Conservation (phyloP, 345 rosid species). For the Microcos paniculata region DNA sequence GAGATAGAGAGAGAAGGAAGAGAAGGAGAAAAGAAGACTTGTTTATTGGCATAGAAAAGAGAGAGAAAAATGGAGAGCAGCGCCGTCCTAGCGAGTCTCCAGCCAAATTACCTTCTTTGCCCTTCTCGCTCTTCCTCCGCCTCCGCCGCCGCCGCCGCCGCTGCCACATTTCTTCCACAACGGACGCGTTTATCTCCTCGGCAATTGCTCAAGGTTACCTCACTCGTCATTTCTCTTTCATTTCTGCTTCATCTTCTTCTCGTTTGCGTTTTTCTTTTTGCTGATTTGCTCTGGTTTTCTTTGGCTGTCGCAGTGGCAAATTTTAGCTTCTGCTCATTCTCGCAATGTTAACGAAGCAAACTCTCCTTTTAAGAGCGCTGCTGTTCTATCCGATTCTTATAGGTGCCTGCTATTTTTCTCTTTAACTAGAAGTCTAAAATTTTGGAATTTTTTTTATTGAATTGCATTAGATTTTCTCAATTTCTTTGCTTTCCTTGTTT, state of each 20-base stretch:
- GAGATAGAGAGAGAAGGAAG: background rate
- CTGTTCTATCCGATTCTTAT: conserved; percentile 37
- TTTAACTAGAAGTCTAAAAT: background rate
- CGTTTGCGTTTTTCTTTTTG: background rate
- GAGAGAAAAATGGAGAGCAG: conserved; percentile 51
- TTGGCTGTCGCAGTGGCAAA: conserved; percentile 38
- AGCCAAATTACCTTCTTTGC: conserved; percentile 37
- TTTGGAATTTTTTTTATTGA: background rate
- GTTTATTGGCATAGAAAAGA: background rate
- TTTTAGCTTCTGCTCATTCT: conserved; percentile 23
- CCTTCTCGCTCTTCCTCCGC: conserved; percentile 38
- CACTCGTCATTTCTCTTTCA: background rate
- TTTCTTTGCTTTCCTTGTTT: background rate
- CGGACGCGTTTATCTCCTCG: conserved; percentile 24
- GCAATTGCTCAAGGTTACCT: conserved; percentile 43
- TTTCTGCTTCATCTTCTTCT: background rate
- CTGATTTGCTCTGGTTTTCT: background rate
- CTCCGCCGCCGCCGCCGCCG: conserved; percentile 13
- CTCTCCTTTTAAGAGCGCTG: conserved; percentile 35
- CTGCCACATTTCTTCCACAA: conserved; percentile 25
- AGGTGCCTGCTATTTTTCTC: conserved; percentile 31
- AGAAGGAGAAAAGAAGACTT: background rate
- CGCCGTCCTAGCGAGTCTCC: conserved; percentile 34
- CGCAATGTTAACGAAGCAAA: conserved; percentile 21
- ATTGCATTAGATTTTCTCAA: background rate